Evolutionary conservation across 257 asterid genomes (phyloP).

Genomic region (Phtheirospermum japonicum): DNA sequence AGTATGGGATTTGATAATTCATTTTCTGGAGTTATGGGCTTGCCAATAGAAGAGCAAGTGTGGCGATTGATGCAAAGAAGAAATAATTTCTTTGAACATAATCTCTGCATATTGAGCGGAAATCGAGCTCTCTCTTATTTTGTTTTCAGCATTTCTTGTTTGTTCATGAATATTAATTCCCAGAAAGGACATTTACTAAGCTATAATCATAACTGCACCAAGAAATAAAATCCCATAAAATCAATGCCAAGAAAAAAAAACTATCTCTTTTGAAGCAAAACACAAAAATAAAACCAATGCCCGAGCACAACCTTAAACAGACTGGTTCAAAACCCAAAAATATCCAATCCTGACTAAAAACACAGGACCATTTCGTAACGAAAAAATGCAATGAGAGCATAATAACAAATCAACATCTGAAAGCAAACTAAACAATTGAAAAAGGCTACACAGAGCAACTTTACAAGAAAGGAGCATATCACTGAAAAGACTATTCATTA

Average conservation of each 20-base stretch:
- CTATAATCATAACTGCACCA: background rate
- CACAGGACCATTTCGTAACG: too few species aligned
- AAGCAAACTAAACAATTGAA: too few species aligned
- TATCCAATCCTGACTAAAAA: background rate
- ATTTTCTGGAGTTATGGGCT: slow-evolving; percentile 8
- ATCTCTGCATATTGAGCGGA: slow-evolving; percentile 30
- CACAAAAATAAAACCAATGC: background rate
- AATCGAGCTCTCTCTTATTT: too few species aligned
- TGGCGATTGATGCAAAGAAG: slow-evolving; percentile 32
- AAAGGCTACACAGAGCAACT: too few species aligned
- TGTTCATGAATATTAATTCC: too few species aligned
- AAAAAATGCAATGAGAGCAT: too few species aligned
- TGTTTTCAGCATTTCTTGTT: too few species aligned
- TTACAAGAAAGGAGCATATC: too few species aligned
- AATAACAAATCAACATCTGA: too few species aligned
- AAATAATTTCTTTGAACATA: slow-evolving; percentile 28
- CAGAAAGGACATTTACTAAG: background rate
- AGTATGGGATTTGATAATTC: slow-evolving; percentile 25
- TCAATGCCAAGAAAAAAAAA: background rate
- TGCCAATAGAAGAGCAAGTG: slow-evolving; percentile 19
- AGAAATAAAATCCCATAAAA: background rate
- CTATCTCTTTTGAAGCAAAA: background rate
- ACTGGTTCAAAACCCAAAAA: background rate
- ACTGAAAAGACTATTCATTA: too few species aligned
- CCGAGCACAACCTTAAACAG: background rate